Conservation (phyloP, 2,329 filamentous ascomycete species). For the Aspergillus persii region DNA sequence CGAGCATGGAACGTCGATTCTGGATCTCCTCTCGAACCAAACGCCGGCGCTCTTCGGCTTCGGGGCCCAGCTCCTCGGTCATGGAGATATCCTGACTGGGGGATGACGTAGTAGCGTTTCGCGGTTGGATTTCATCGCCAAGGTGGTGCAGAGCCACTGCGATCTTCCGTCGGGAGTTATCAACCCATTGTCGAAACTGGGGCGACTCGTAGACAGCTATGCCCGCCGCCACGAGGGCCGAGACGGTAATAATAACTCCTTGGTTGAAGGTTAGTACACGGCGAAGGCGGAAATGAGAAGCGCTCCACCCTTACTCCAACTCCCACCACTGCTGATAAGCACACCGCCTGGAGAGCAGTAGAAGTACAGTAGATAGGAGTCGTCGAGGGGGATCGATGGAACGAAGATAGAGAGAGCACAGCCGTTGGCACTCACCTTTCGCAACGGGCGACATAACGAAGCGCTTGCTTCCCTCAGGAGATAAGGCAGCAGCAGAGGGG, state of each 20-base stretch:
- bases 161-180: constrained; percentile 60
- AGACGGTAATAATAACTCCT: constrained; percentile 61
- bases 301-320: constrained; percentile 1
- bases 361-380: not conserved
- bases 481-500: not conserved
- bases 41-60: constrained; percentile 45
- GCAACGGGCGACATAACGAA: constrained; percentile 47
- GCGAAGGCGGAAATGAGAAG: not conserved
- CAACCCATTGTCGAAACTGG: constrained; percentile 61
- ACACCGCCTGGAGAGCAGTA: constrained; percentile 23
- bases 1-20: constrained; percentile 41
- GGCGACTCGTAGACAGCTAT: constrained; percentile 64
- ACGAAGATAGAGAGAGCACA: constrained; percentile 4
- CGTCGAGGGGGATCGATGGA: not conserved
- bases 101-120: constrained; percentile 30
- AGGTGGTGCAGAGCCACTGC: constrained; percentile 58
- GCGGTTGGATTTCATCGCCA: constrained; percentile 59
- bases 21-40: constrained; percentile 46
- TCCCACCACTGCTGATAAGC: constrained; percentile 29
- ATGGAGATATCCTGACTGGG: constrained; percentile 46
- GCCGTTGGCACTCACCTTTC: constrained; percentile 40
- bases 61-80: constrained; percentile 44
- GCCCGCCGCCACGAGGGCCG: constrained; percentile 60
- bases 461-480: not conserved
- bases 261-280: constrained; percentile 30